Evolutionary conservation across 2,329 filamentous ascomycete genomes (phyloP), one percentile per base, ranked within the genome.

Genomic region (Aspergillus calidoustus): DNA sequence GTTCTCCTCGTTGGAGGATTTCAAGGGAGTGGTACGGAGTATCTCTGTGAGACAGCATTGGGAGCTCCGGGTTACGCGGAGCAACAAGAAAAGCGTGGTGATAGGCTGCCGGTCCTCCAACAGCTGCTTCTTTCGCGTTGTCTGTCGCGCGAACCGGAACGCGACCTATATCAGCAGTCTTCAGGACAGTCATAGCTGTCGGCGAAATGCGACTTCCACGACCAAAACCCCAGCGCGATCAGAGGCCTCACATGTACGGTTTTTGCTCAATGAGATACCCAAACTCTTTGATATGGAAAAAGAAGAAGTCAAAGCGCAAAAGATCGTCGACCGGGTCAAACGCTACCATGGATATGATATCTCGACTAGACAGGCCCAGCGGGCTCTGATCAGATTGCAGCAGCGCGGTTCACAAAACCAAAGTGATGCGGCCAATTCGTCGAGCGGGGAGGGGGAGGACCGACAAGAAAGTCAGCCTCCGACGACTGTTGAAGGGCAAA

Each of bases 81-180:
- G 76, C 67, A 78, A 78, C 61, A 77, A 76, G 62, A 77, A 78
- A 56, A 77, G 75, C 49, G 76, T 78, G 54, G 75, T 78, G n/a
- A 71, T 78, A 56, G 75, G 76, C 34, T 78, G 76, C 65, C 74
- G 76, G 49, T 77, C 76, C 7, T 75, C 73, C 31, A 60, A 68
- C 64, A 77, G 73, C 69, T 78, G 76, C 65, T 75, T 68, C 58
- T 78, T 78, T 61, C 76, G 76, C 17, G 76, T 76, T 41, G 75
- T 78, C 57, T 77, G 76, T 64, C 76, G 76, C 53, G 72, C 74
- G 34, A 78, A 77, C 67, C 77, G 77, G 63, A 76, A 76, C 60
- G 67, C 74, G 60, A 78, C 76, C 31, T 76, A 78, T 57, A 77
- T 78, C 61, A 78, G 74, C 57, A 77, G 73, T 55, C 68, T 77